These are phyloP conservation scores for Boechera stricta DNA, from an alignment of 345 rosid species.

Conservation along the genomic window DNA sequence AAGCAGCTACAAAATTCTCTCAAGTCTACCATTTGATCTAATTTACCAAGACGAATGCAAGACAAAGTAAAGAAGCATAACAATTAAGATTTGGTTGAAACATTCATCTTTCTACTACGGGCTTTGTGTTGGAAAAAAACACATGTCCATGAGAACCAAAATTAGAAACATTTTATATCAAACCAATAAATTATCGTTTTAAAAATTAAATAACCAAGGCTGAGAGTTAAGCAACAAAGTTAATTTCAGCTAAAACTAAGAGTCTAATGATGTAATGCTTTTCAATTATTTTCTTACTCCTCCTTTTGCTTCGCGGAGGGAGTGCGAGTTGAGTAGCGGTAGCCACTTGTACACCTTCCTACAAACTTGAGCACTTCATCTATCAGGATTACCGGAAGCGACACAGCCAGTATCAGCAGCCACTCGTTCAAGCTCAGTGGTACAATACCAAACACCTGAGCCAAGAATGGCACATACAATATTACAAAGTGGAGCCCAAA, in stretches of 20 bases:
- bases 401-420: constrained; percentile 78
- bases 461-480: constrained; percentile 89
- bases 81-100: neutral
- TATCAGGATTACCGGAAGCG: constrained; percentile 84
- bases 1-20: too few species aligned
- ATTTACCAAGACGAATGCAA: neutral
- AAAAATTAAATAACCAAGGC: neutral
- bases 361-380: constrained; percentile 84
- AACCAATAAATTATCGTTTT: constrained; percentile 27
- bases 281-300: constrained; percentile 26
- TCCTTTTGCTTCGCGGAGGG: constrained; percentile 57
- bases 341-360: constrained; percentile 67
- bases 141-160: neutral
- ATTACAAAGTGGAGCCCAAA: constrained; percentile 90
- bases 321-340: constrained; percentile 45
- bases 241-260: constrained; percentile 32
- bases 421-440: constrained; percentile 91
- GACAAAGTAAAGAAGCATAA: neutral
- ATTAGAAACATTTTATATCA: constrained; percentile 3
- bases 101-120: neutral
- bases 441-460: constrained; percentile 81
- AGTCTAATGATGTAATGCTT: constrained; percentile 26
- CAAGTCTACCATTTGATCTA: neutral
- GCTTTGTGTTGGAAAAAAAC: neutral
- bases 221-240: constrained; percentile 27